Percentiles rank a stretch among this genome's conserved stretches.
These are phyloP conservation scores for Pythium biforme DNA, from an alignment of 352 stramenopile genomes.

Conservation along the genomic window DNA sequence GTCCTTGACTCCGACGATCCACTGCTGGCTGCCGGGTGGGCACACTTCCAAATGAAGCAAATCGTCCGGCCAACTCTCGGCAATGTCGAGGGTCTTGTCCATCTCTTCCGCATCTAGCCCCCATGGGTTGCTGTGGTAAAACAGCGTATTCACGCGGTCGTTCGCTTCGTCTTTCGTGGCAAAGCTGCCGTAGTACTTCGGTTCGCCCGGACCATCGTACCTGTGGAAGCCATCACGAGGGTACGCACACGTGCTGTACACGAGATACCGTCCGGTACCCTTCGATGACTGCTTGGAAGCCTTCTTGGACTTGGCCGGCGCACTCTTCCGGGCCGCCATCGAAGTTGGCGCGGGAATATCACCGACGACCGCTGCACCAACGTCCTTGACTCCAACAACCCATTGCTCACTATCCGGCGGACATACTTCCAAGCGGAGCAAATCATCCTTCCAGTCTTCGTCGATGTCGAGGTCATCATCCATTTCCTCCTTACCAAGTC, in stretches of 20 bases:
- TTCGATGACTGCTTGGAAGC: no score
- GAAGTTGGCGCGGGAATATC: not conserved
- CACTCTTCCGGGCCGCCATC: conserved; percentile 4
- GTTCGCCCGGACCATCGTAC: conserved; percentile 10
- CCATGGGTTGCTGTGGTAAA: conserved; percentile 24
- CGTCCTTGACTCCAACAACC: conserved; percentile 13
- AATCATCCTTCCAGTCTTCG: conserved; percentile 10
- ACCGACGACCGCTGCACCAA: not conserved
- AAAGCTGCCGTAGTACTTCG: conserved; percentile 8
- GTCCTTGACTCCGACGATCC: conserved; percentile 15
- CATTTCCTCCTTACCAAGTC: conserved; percentile 10
- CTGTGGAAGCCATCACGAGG: conserved; percentile 19
- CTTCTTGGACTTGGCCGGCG: conserved; percentile 3
- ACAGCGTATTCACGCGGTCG: conserved; percentile 8
- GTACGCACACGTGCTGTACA: conserved; percentile 23
- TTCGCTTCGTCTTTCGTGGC: conserved; percentile 14
- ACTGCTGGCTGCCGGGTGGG: conserved; percentile 15
- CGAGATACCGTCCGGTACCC: conserved; percentile 8
- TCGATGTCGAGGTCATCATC: conserved; percentile 13
- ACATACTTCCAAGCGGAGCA: conserved; percentile 13
- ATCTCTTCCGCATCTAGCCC: conserved; percentile 14
- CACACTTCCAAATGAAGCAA: conserved; percentile 13
- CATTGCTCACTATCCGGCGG: conserved; percentile 17
- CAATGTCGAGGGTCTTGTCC: conserved; percentile 8
- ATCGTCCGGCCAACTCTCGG: conserved; percentile 9